Evolutionary conservation across 2,329 filamentous ascomycete species (phyloP), one percentile per base, ranked within the genome.

Genomic region (Ascochyta pisi): DNA sequence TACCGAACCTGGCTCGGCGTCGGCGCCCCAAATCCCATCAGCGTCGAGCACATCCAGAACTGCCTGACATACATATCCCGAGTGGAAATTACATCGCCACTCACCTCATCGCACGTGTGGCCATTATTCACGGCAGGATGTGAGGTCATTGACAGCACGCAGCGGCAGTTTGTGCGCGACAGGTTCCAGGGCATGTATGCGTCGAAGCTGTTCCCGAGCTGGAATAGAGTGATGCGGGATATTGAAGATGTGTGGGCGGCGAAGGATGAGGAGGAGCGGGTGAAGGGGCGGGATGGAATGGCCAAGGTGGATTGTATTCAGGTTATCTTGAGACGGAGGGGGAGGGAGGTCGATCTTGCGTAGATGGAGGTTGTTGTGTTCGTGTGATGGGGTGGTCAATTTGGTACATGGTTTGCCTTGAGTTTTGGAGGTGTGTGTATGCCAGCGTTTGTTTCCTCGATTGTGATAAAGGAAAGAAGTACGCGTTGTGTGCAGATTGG

Each of bases 101-200:
- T 73, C 15, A 64, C 63, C 1, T 63, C 69, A 1, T 62, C 68
- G 13, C 70, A 73, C 16, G 57, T 67, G n/a, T 73, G 70, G 70
- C 70, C 70, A n/a, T 42, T 73, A 5, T 72, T 67, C 38, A 69
- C 68, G 3, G 70, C 70, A 9, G 70, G 70, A 1, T 73, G 70
- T 51, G 70, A 73, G 39, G 65, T 63, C 6, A 58, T 67, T 16
- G 54, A 65, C 33, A 13, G 19, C 8, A 29, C 35, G 9, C 64
- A 71, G 15, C 67, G 70, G 7, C 54, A 63, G 26, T 72, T 68
- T 27, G 67, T 73, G 7, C 57, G 62, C 9, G 42, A 60, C n/a
- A 62, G 70, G 12, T 72, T 71, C 24, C 53, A 56, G 4, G 55
- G 55, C 9, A 66, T 73, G 66, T 72, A 63, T 34, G 38, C 26